Evolutionary conservation across 805 yeast species (phyloP).

Genomic region (Komagataella ulmi): DNA sequence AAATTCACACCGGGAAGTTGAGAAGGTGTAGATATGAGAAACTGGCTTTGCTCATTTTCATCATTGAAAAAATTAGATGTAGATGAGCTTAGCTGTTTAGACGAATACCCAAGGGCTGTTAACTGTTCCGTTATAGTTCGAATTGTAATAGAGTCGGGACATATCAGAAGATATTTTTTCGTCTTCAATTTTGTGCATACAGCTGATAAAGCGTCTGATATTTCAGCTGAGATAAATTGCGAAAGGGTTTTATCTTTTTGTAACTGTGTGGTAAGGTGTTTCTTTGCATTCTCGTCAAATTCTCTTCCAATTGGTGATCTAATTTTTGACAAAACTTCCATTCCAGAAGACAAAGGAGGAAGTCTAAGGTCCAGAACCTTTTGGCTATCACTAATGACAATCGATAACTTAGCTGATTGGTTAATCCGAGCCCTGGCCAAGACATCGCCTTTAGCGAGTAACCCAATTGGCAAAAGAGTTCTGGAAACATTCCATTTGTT

Average conservation of each 20-base stretch:
- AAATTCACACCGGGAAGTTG: conserved; percentile 14
- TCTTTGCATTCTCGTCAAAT: neutral
- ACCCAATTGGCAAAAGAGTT: neutral
- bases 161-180: neutral
- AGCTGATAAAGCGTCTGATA: neutral
- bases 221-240: neutral
- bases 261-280: neutral
- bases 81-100: neutral
- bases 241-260: neutral
- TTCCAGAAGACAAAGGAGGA: neutral
- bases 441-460: neutral
- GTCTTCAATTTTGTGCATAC: conserved; percentile 5
- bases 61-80: conserved; percentile 5
- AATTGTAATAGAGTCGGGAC: neutral
- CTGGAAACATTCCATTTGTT: neutral
- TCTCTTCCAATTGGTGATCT: neutral
- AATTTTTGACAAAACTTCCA: neutral
- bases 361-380: neutral
- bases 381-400: neutral
- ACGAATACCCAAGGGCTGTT: neutral
- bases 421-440: neutral
- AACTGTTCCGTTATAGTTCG: neutral
- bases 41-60: conserved; percentile 8
- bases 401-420: neutral
- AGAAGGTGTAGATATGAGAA: conserved; percentile 12